Percentiles rank a stretch among this genome's conserved stretches.
phyloP scores from a whole-genome alignment of 768 basidiomycete genomes.

The Galerina sulciceps region DNA sequence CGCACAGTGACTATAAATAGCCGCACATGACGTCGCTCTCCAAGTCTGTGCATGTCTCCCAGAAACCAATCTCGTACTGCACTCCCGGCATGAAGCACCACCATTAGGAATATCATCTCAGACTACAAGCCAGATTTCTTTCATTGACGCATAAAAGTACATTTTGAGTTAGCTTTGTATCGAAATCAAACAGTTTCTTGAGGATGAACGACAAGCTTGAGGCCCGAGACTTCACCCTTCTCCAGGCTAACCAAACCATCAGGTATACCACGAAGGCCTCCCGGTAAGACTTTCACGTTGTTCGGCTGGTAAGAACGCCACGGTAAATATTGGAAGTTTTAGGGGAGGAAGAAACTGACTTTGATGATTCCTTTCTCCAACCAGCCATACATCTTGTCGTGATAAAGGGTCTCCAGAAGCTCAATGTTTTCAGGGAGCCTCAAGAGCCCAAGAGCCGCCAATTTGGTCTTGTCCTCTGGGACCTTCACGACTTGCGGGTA shows the following conservation, averaged over 20 bases:
- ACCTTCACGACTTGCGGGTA: constrained; percentile 30
- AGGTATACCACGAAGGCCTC: constrained; percentile 45
- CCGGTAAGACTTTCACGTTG: constrained; percentile 43
- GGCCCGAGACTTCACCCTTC: constrained; percentile 41
- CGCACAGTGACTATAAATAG: no score
- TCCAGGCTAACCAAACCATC: constrained; percentile 44
- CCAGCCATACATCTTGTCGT: constrained; percentile 7
- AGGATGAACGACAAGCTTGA: constrained; percentile 44
- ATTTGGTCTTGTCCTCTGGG: constrained; percentile 1
- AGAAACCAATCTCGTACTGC: no score
- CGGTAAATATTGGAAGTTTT: background rate
- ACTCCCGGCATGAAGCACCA: no score
- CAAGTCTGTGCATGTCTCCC: no score
- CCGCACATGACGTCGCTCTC: no score
- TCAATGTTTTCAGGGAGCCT: constrained; percentile 10
- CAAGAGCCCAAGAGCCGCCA: constrained; percentile 1
- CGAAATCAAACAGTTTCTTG: constrained; percentile 25
- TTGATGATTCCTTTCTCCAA: constrained; percentile 22
- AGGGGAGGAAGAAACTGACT: constrained; percentile 9
- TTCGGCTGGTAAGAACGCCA: constrained; percentile 38
- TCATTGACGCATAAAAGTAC: no score
- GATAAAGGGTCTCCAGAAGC: constrained; percentile 12
- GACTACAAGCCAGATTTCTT: no score
- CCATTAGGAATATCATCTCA: no score
- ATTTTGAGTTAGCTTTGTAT: background rate